Percentiles rank a stretch among this genome's conserved stretches.
Evolutionary conservation across 1,139 yeast species (phyloP).

Genomic region (Casaregolazyma lundiana): DNA sequence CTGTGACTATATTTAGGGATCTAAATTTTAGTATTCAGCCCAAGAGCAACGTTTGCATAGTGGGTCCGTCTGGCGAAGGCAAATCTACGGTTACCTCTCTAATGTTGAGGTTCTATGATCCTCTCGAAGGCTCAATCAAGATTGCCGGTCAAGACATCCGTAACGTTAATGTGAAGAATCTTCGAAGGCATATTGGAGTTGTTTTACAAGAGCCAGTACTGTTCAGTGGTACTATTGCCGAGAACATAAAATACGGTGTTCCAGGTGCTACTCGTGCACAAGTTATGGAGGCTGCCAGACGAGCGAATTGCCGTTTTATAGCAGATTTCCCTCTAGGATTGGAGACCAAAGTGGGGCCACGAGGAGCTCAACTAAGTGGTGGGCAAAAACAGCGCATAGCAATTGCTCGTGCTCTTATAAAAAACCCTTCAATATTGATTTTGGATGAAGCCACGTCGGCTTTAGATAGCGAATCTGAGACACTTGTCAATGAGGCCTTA

Average conservation of each 20-base stretch:
- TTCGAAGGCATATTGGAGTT: slow-evolving; percentile 72
- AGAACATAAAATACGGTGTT: slow-evolving; percentile 75
- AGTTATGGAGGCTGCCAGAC: slow-evolving; percentile 64
- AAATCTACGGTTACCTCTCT: slow-evolving; percentile 86
- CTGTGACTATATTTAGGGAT: slow-evolving; percentile 60
- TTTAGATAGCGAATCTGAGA: slow-evolving; percentile 80
- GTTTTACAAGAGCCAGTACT: slow-evolving; percentile 95
- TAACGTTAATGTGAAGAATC: slow-evolving; percentile 64
- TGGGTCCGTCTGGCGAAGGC: slow-evolving; percentile 96
- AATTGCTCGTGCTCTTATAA: slow-evolving; percentile 74
- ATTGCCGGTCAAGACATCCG: slow-evolving; percentile 69
- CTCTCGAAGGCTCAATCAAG: slow-evolving; percentile 56
- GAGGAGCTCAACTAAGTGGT: slow-evolving; percentile 82
- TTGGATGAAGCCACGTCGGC: slow-evolving; percentile 84
- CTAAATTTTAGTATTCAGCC: slow-evolving; percentile 64
- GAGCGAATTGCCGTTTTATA: slow-evolving; percentile 79
- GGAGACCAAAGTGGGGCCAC: slow-evolving; percentile 80
- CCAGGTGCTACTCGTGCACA: slow-evolving; percentile 56
- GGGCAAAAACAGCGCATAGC: slow-evolving; percentile 86
- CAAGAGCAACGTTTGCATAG: slow-evolving; percentile 89
- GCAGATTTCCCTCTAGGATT: slow-evolving; percentile 71
- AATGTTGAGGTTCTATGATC: slow-evolving; percentile 76
- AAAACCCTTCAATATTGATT: slow-evolving; percentile 65
- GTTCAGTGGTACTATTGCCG: slow-evolving; percentile 83
- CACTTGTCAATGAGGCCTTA: slow-evolving; percentile 66